phyloP scores from a whole-genome alignment of 2,329 filamentous ascomycete species.

The Rhynchosporium agropyri region DNA sequence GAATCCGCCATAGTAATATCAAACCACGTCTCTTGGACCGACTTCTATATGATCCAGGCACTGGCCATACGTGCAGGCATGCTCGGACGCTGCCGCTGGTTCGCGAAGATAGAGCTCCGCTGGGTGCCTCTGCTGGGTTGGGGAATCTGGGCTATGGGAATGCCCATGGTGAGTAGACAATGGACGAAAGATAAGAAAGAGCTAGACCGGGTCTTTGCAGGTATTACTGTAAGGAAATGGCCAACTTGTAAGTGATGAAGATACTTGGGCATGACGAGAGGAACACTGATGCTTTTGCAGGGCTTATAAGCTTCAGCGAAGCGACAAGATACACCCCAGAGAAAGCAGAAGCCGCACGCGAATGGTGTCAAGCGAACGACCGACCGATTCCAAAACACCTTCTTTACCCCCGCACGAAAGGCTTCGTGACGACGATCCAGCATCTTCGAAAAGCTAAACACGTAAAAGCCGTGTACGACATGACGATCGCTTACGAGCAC shows the following conservation, averaged over 20 bases:
- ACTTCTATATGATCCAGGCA: constrained; percentile 67
- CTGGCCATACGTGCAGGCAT: constrained; percentile 57
- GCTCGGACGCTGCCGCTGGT: constrained; percentile 64
- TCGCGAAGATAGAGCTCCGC: constrained; percentile 61
- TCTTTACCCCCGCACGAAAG: constrained; percentile 62
- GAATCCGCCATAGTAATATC: constrained; percentile 63
- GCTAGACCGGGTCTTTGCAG: constrained; percentile 58
- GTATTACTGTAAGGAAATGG: constrained; percentile 54
- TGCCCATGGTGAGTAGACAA: constrained; percentile 63
- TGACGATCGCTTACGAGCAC: constrained; percentile 57
- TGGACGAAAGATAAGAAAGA: constrained; percentile 60
- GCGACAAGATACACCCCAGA: constrained; percentile 59
- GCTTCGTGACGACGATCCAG: constrained; percentile 62
- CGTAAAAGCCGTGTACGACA: constrained; percentile 57
- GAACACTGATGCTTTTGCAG: constrained; percentile 43
- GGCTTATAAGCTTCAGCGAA: constrained; percentile 67
- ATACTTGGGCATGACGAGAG: neutral
- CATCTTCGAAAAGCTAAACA: constrained; percentile 55
- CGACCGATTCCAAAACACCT: constrained; percentile 58
- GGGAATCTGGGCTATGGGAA: constrained; percentile 66
- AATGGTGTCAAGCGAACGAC: constrained; percentile 55
- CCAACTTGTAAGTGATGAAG: constrained; percentile 56
- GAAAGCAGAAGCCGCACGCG: constrained; percentile 54
- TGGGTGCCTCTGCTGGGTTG: constrained; percentile 64
- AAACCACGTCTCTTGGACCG: constrained; percentile 63